These are phyloP conservation scores for Verticillium nubilum DNA, from an alignment of 2,329 filamentous ascomycete genomes.

Conservation along the genomic window DNA sequence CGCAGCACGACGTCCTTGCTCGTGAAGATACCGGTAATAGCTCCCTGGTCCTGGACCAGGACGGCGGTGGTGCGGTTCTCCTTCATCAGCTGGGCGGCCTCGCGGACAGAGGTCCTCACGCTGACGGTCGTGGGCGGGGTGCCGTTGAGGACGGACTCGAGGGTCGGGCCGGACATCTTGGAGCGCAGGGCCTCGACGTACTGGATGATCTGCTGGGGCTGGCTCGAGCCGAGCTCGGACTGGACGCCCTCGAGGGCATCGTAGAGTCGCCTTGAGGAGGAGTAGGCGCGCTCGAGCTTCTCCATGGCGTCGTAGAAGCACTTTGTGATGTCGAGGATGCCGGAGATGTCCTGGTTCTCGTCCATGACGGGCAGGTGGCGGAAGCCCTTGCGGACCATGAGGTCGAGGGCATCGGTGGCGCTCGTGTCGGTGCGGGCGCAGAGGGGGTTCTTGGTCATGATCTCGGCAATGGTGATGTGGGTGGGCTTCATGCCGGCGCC, in stretches of 20 bases:
- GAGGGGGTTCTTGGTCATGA: constrained; percentile 99
- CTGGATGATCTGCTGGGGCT: constrained; percentile 97
- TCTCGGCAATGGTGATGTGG: constrained; percentile 90
- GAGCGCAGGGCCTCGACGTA: constrained; percentile 92
- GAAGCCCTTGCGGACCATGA: constrained; percentile 98
- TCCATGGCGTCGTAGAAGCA: constrained; percentile 99
- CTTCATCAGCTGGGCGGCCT: constrained; percentile 94
- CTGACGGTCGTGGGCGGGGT: constrained; percentile 91
- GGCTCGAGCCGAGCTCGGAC: constrained; percentile 89
- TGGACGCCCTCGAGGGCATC: constrained; percentile 97
- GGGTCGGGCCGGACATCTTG: constrained; percentile 97
- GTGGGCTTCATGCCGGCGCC: constrained; percentile 84
- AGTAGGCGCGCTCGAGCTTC: constrained; percentile 95
- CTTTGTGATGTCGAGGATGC: constrained; percentile 97
- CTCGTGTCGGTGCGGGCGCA: constrained; percentile 97
- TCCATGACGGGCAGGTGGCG: constrained; percentile 98
- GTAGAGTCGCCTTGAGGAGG: constrained; percentile 95
- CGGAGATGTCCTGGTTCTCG: constrained; percentile 98
- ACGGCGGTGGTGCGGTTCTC: constrained; percentile 98
- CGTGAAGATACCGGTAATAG: constrained; percentile 98
- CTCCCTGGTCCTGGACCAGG: constrained; percentile 91
- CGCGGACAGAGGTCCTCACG: constrained; percentile 91
- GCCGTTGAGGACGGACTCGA: constrained; percentile 90
- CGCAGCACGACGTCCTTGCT: constrained; percentile 98
- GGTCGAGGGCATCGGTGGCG: constrained; percentile 91